phyloP scores from a whole-genome alignment of 2,329 filamentous ascomycete genomes.

The Sclerotiophoma versabilis region DNA sequence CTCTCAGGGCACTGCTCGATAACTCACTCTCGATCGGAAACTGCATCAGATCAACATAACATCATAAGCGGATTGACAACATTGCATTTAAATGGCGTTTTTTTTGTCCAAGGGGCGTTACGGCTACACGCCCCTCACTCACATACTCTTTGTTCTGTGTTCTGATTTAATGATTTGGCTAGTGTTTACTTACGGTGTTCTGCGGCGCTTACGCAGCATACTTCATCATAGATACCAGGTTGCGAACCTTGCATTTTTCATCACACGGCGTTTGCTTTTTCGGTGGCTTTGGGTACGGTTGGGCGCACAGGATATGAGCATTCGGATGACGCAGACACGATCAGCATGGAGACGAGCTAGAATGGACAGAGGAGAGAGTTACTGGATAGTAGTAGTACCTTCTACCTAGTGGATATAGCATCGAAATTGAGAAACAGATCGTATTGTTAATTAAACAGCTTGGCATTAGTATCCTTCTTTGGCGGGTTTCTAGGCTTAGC shows the following conservation, averaged over 20 bases:
- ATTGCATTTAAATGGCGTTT: slow-evolving; percentile 39
- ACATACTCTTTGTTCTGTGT: slow-evolving; percentile 12
- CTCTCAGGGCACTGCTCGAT: slow-evolving; percentile 37
- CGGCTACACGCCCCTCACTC: slow-evolving; percentile 18
- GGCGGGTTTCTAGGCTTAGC: no score
- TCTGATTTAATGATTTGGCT: slow-evolving; percentile 7
- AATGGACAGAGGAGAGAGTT: slow-evolving; percentile 6
- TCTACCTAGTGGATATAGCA: slow-evolving; percentile 3
- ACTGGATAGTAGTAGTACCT: not conserved
- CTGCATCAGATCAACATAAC: slow-evolving; percentile 12
- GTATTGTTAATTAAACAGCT: no score
- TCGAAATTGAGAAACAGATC: slow-evolving; percentile 7
- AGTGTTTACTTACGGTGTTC: slow-evolving; percentile 13
- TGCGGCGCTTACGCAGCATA: slow-evolving; percentile 21
- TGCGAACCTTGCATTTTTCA: slow-evolving; percentile 15
- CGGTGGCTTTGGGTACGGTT: slow-evolving; percentile 1
- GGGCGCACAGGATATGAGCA: slow-evolving; percentile 1
- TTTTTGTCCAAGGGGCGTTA: slow-evolving; percentile 24
- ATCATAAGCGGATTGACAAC: slow-evolving; percentile 18
- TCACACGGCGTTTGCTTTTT: slow-evolving; percentile 14
- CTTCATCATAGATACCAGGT: slow-evolving; percentile 34
- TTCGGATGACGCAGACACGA: not conserved
- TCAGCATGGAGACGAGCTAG: slow-evolving; percentile 10
- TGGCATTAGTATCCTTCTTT: not conserved
- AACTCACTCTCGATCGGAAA: not conserved